These are phyloP conservation scores for Daucus carota DNA, from an alignment of 129 eudicot genomes.

Conservation along the genomic window DH1_v3.0 NC_030385.2:44430001-44430500, in stretches of 20 bases:
- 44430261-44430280: constrained; percentile 28
- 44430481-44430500: background rate
- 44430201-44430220: constrained; percentile 83
- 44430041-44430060: background rate
- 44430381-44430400: background rate
- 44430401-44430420: background rate
- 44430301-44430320: constrained; percentile 37
- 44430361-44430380: background rate
- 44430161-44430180: constrained; percentile 95
- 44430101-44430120: constrained; percentile 52
- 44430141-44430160: constrained; percentile 63
- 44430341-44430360: background rate
- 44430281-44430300: constrained; percentile 37
- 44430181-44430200: constrained; percentile 77
- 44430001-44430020: constrained; percentile 70
- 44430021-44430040: background rate
- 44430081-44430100: constrained; percentile 43
- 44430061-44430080: background rate
- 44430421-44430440: background rate
- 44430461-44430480: background rate
- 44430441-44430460: background rate
- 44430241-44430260: constrained; percentile 53
- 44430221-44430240: constrained; percentile 73
- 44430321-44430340: constrained; percentile 20
- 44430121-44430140: constrained; percentile 18